Conservation (phyloP, 1,284 basidiomycete genomes). For the Ceratobasidium papillatum region DNA sequence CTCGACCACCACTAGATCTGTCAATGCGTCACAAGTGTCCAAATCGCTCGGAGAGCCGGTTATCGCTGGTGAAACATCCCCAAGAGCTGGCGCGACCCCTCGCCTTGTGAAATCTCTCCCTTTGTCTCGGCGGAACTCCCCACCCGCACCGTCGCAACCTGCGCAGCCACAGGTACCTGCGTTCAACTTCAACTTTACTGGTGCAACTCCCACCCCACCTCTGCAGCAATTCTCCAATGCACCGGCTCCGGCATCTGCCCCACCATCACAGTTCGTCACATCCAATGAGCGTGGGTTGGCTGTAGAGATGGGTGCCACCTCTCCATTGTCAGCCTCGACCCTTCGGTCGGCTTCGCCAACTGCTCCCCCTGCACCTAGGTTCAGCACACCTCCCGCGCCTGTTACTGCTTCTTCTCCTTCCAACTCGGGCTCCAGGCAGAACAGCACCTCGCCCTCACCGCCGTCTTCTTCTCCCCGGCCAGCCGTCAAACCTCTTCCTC, state of each 20-base stretch:
- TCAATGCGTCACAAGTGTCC: neutral
- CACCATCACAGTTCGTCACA: constrained; percentile 9
- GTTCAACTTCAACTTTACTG: constrained; percentile 4
- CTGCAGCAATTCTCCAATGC: neutral
- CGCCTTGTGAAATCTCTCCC: constrained; percentile 17
- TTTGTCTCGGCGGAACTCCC: constrained; percentile 6
- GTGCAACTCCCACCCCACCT: neutral
- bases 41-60: neutral
- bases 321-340: constrained; percentile 1
- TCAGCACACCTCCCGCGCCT: neutral
- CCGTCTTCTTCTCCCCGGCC: constrained; percentile 10
- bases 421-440: neutral
- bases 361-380: neutral
- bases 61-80: neutral
- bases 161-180: neutral
- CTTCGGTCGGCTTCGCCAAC: neutral
- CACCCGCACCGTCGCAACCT: neutral
- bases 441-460: neutral
- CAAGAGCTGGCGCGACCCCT: neutral
- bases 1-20: neutral
- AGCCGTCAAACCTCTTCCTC: constrained; percentile 23
- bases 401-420: constrained; percentile 6
- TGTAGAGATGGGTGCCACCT: neutral
- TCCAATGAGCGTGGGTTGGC: constrained; percentile 25
- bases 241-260: neutral